Conservation (phyloP, 331 rosid genomes). For the Malus hybrid region DNA sequence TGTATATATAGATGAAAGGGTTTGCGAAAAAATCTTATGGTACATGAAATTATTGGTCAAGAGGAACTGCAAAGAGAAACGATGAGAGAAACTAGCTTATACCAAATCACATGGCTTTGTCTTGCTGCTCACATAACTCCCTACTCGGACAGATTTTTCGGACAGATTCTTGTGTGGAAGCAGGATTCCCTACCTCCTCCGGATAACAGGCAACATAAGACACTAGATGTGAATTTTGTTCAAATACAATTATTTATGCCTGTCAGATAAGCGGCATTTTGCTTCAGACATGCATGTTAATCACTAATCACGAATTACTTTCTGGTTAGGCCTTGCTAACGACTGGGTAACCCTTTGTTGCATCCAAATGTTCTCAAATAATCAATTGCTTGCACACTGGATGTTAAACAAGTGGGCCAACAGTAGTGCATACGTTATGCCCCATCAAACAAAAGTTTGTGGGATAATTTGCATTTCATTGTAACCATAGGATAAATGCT, state of each 20-base stretch:
- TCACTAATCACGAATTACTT: too few relatives aligned
- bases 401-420: too few relatives aligned
- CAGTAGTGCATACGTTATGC: too few relatives aligned
- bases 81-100: neutral
- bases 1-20: neutral
- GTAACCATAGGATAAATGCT: too few relatives aligned
- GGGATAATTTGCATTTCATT: too few relatives aligned
- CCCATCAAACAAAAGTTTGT: too few relatives aligned
- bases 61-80: neutral
- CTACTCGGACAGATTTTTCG: neutral
- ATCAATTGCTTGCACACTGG: too few relatives aligned
- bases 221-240: neutral
- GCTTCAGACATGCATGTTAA: neutral
- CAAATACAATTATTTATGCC: too few relatives aligned
- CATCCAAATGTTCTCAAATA: too few relatives aligned
- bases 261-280: neutral
- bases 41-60: neutral
- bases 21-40: neutral
- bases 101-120: neutral
- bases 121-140: neutral
- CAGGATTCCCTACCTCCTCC: neutral
- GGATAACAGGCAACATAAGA: neutral
- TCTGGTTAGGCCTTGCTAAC: too few relatives aligned
- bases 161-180: too few relatives aligned
- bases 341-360: too few relatives aligned